Evolutionary conservation across 1,284 basidiomycete genomes (phyloP), one percentile per base, ranked within the genome.

Genomic region (Microbotryum intermedium): DNA sequence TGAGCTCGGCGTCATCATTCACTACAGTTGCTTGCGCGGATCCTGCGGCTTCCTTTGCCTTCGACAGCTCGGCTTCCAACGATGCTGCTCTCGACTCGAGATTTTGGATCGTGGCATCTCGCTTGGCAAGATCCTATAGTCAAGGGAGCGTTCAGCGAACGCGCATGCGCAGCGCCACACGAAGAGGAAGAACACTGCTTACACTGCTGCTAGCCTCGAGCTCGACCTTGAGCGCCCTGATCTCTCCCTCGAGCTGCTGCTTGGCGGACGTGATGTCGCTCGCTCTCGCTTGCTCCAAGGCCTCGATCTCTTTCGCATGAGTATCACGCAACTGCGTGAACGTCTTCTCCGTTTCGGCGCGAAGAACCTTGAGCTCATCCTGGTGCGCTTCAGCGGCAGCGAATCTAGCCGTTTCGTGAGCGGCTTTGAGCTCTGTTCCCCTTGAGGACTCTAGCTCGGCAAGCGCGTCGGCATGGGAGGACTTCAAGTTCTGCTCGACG

Each of bases 341-440:
- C 5, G 84, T 81, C 5, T 77, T 75, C 61, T 83, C 79, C 2
- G 85, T 87, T 60, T 82, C 79, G 21, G 79, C 78, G 54, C 88
- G 85, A 55, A 90, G 78, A 11, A 76, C 73, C 65, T 84, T 82
- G 8, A 90, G 77, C 68, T 89, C 88, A 66, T 82, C 78, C n/a
- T 80, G 73, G 68, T 90, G 88, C 11, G 74, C 74, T 42, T 80
- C 78, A 30, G 81, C 80, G 21, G 87, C 87, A 71, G 87, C 85
- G 43, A 77, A 77, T 85, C 88, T 60, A 18, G 60, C 56, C 25
- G 53, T 18, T 4, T 50, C 34, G 26, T 25, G 23, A 23, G 56
- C 50, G 4, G 34, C 13, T 11, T 34, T 5, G 44, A 59, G 46
- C 5, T 54, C 50, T 21, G 46, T 13, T 7, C 42, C 51, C 47